Conservation (phyloP, 2,329 filamentous ascomycete species). For the Gaeumannomyces tritici region DNA sequence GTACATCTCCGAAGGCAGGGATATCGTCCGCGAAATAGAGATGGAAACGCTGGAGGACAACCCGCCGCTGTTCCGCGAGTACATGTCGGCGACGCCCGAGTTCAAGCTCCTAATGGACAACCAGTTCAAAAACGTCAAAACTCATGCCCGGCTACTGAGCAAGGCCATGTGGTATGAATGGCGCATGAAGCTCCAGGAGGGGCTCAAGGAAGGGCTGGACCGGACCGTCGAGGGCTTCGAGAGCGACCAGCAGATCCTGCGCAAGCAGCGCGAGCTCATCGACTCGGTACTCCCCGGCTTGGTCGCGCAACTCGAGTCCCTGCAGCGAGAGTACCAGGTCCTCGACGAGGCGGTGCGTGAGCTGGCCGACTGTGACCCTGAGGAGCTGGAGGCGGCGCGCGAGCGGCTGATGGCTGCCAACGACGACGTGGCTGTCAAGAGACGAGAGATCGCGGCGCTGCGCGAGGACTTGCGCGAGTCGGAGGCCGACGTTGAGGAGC, state of each 20-base stretch:
- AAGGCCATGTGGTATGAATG: conserved; percentile 98
- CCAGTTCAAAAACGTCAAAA: conserved; percentile 96
- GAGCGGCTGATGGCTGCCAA: conserved; percentile 56
- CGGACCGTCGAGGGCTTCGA: conserved; percentile 70
- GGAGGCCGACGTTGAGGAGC: conserved; percentile 51
- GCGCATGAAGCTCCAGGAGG: conserved; percentile 78
- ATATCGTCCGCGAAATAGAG: conserved; percentile 86
- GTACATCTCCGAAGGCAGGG: conserved; percentile 87
- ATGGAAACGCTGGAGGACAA: conserved; percentile 82
- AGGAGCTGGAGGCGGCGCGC: conserved; percentile 67
- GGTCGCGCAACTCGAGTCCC: conserved; percentile 45
- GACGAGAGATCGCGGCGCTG: conserved; percentile 55
- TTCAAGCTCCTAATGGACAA: conserved; percentile 85
- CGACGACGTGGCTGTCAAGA: conserved; percentile 60
- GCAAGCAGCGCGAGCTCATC: conserved; percentile 60
- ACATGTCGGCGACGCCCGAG: conserved; percentile 74
- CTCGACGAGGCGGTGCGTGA: conserved; percentile 66
- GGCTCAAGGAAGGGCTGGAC: conserved; percentile 71
- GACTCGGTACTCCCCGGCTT: conserved; percentile 58
- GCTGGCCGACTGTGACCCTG: conserved; percentile 69
- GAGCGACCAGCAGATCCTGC: conserved; percentile 57
- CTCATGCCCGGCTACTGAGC: conserved; percentile 77
- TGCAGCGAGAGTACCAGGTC: conserved; percentile 55
- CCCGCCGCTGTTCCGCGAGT: conserved; percentile 83
- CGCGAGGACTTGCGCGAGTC: conserved; percentile 58